Percentiles rank a stretch among this genome's conserved stretches.
Conservation (phyloP, 1,139 yeast species). For the Suhomyces bokatorum region DNA sequence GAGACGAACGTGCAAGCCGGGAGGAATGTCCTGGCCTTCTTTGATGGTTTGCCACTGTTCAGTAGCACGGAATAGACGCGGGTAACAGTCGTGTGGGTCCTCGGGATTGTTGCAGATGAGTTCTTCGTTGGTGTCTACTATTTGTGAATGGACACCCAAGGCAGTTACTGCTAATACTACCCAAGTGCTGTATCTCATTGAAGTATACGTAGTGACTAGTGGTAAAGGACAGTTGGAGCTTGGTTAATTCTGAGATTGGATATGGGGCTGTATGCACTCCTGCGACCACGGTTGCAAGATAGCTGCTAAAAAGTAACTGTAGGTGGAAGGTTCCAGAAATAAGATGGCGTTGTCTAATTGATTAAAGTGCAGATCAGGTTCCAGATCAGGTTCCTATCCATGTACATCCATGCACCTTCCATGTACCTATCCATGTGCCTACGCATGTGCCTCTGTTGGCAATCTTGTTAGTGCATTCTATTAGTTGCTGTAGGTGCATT, state of each 20-base stretch:
- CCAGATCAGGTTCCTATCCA: too few relatives aligned
- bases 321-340: too few relatives aligned
- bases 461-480: too few relatives aligned
- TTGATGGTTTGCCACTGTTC: slow-evolving; percentile 66
- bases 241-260: not conserved
- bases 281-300: not conserved
- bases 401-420: too few relatives aligned
- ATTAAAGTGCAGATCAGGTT: too few relatives aligned
- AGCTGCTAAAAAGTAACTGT: not conserved
- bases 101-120: slow-evolving; percentile 48
- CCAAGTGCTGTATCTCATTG: slow-evolving; percentile 5
- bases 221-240: not conserved
- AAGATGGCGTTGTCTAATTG: too few relatives aligned
- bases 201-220: not conserved
- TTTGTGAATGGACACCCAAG: slow-evolving; percentile 8
- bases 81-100: slow-evolving; percentile 59
- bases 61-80: slow-evolving; percentile 59
- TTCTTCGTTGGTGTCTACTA: slow-evolving; percentile 19
- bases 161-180: slow-evolving; percentile 4
- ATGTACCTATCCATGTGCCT: too few relatives aligned
- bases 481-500: too few relatives aligned
- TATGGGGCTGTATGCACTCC: not conserved
- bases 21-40: slow-evolving; percentile 72
- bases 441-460: too few relatives aligned
- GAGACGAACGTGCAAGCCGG: slow-evolving; percentile 73